Conservation (phyloP, 2,329 filamentous ascomycete species). For the Clonostachys byssicola region DNA sequence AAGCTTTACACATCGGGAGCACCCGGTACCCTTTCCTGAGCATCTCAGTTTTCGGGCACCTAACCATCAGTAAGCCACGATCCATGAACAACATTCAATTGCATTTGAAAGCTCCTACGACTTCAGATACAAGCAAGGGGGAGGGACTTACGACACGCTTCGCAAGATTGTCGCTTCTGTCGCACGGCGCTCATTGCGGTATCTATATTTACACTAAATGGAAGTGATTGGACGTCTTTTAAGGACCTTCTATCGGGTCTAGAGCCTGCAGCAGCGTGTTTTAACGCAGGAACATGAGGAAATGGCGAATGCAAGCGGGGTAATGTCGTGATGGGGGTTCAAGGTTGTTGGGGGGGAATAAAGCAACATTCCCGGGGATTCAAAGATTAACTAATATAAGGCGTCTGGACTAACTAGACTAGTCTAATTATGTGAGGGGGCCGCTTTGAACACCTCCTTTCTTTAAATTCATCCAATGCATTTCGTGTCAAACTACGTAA, state of each 20-base stretch:
- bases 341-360: background rate
- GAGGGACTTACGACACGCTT: constrained; percentile 15
- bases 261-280: background rate
- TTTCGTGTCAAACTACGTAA: too few relatives aligned
- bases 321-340: background rate
- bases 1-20: constrained; percentile 14
- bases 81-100: background rate
- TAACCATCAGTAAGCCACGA: background rate
- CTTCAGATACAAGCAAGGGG: background rate
- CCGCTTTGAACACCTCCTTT: too few relatives aligned
- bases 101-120: background rate
- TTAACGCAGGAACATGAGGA: background rate
- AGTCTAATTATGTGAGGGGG: too few relatives aligned
- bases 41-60: constrained; percentile 18
- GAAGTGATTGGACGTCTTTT: background rate
- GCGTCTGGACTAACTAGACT: too few relatives aligned
- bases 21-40: constrained; percentile 17
- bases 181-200: constrained; percentile 8
- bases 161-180: constrained; percentile 17
- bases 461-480: too few relatives aligned
- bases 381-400: too few relatives aligned
- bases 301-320: background rate
- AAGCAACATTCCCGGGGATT: too few relatives aligned
- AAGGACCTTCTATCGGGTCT: background rate
- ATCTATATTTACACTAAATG: background rate